phyloP scores from a whole-genome alignment of 345 rosid genomes.

The Arabis hirsuta region DNA sequence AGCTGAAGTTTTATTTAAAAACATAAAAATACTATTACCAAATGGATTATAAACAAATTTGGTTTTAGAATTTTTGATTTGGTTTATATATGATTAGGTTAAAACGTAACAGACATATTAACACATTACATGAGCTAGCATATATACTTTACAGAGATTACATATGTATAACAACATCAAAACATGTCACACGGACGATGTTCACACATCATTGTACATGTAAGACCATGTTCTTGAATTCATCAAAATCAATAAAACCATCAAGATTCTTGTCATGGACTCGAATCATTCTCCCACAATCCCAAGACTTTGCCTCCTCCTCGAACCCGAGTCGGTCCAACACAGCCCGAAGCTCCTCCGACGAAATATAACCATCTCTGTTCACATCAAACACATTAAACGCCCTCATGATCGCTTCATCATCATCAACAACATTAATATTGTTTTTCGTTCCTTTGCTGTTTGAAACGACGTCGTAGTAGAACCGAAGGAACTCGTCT shows the following conservation, averaged over 20 bases:
- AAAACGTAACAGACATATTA: neutral
- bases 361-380: conserved; percentile 73
- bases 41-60: no score
- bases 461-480: conserved; percentile 48
- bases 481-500: conserved; percentile 66
- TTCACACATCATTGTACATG: conserved; percentile 36
- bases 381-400: conserved; percentile 69
- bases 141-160: conserved; percentile 6
- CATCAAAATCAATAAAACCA: conserved; percentile 76
- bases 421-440: neutral
- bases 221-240: conserved; percentile 80
- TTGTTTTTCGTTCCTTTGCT: neutral
- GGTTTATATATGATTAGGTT: no score
- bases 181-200: conserved; percentile 8
- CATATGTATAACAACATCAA: conserved; percentile 9
- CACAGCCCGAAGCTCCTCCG: conserved; percentile 73
- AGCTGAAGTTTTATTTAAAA: no score
- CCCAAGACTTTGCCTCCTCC: conserved; percentile 54
- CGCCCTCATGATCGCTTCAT: conserved; percentile 56
- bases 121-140: neutral
- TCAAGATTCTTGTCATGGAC: conserved; percentile 68
- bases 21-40: no score
- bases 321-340: conserved; percentile 68
- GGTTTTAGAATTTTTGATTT: no score
- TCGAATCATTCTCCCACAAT: conserved; percentile 70